These are phyloP conservation scores for Diutina catenulata DNA, from an alignment of 1,139 yeast species.

Conservation along the genomic window DNA sequence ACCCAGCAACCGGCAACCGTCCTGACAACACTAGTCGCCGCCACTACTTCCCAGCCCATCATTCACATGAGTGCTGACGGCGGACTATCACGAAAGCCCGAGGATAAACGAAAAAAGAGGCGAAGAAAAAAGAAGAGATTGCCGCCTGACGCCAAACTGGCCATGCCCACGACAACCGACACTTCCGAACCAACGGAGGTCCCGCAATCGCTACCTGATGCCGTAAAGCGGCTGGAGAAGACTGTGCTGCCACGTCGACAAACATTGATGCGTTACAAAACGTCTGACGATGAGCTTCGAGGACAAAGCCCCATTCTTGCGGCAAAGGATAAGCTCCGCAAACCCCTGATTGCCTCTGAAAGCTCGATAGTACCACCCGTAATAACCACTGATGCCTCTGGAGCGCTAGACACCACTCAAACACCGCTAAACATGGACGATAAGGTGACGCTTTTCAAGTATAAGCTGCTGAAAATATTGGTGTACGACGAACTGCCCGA, in stretches of 20 bases:
- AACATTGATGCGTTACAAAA: conserved; percentile 27
- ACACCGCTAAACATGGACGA: conserved; percentile 20
- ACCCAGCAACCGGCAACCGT: no score
- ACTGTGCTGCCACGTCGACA: conserved; percentile 22
- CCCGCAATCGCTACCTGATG: background rate
- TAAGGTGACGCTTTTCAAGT: conserved; percentile 27
- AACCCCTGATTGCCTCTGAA: background rate
- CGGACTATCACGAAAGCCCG: conserved; percentile 5
- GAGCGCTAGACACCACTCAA: conserved; percentile 7
- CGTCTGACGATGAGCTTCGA: conserved; percentile 17
- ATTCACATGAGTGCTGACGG: conserved; percentile 5
- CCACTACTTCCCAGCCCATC: no score
- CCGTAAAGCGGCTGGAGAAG: background rate
- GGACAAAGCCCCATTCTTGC: conserved; percentile 16
- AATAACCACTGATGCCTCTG: conserved; percentile 6
- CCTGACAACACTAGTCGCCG: no score
- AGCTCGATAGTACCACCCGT: conserved; percentile 7
- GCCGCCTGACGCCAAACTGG: background rate
- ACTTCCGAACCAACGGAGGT: background rate
- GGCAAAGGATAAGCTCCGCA: conserved; percentile 17
- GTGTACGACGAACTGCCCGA: conserved; percentile 30
- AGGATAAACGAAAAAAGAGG: conserved; percentile 2
- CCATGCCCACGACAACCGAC: background rate
- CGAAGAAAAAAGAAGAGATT: conserved; percentile 1
- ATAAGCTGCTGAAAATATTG: conserved; percentile 25